Evolutionary conservation across 345 rosid species (phyloP).

Genomic region (Nasturtium officinale): DNA sequence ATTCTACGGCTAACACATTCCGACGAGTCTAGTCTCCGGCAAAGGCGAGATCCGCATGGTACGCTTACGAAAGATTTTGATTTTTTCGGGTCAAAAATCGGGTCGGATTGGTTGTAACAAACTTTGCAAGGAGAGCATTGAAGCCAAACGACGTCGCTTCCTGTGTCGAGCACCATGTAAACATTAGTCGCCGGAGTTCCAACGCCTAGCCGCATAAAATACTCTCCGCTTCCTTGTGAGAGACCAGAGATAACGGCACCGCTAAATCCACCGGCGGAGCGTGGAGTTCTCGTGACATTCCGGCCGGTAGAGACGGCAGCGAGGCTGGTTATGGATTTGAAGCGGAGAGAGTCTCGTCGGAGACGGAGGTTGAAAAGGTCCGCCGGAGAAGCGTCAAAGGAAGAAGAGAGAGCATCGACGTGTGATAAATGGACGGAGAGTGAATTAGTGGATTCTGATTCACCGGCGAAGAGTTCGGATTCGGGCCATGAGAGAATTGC

Average conservation of each 20-base stretch:
- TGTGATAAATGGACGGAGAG: conserved; percentile 60
- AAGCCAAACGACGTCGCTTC: conserved; percentile 94
- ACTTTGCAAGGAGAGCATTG: conserved; percentile 87
- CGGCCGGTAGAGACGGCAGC: conserved; percentile 41
- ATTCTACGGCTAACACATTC: conserved; percentile 49
- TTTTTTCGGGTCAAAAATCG: conserved; percentile 70
- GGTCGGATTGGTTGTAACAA: conserved; percentile 85
- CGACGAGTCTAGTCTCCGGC: conserved; percentile 54
- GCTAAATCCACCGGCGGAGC: conserved; percentile 54
- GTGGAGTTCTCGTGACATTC: conserved; percentile 27
- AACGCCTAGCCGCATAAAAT: conserved; percentile 86
- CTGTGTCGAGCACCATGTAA: conserved; percentile 89
- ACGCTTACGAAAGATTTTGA: conserved; percentile 61
- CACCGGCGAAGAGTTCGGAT: conserved; percentile 29
- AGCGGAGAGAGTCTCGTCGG: conserved; percentile 66
- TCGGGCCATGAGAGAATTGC: conserved; percentile 52
- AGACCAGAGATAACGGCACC: conserved; percentile 82
- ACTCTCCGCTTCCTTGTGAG: conserved; percentile 92
- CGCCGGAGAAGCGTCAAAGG: conserved; percentile 48
- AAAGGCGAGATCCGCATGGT: conserved; percentile 63
- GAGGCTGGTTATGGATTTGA: conserved; percentile 45
- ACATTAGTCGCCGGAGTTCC: conserved; percentile 78
- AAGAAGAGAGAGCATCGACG: conserved; percentile 63
- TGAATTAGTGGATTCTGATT: conserved; percentile 33
- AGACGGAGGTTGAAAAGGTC: conserved; percentile 71